Percentiles rank a stretch among this genome's conserved stretches.
These are phyloP conservation scores for Trypanosoma boissoni DNA, from an alignment of 208 protist genomes.

Conservation along the genomic window DNA sequence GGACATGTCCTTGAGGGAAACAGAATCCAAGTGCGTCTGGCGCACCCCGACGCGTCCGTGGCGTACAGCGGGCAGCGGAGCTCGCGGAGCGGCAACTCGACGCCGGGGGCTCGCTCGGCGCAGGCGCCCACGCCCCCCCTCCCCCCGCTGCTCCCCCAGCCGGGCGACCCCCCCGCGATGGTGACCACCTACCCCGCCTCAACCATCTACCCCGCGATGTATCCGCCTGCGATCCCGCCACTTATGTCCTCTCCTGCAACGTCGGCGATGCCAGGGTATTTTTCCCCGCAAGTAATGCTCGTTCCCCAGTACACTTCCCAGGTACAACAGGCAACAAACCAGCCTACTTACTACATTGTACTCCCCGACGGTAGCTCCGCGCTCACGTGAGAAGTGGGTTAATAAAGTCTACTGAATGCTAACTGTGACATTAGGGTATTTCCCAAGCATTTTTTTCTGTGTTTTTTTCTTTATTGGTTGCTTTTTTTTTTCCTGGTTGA, in stretches of 20 bases:
- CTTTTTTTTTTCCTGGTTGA: conserved; percentile 10
- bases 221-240: conserved; percentile 3
- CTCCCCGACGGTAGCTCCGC: conserved; percentile 25
- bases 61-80: conserved; percentile 15
- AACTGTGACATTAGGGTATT: too few relatives aligned
- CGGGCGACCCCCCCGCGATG: conserved; percentile 10
- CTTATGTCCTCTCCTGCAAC: background rate
- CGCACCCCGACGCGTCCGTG: conserved; percentile 45
- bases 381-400: conserved; percentile 1
- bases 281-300: conserved; percentile 19
- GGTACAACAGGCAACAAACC: conserved; percentile 3
- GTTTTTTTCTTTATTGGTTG: conserved; percentile 17
- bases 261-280: background rate
- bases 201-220: conserved; percentile 9
- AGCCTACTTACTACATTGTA: conserved; percentile 33
- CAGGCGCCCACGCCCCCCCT: conserved; percentile 6
- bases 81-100: conserved; percentile 6
- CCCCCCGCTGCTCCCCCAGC: background rate
- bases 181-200: conserved; percentile 1
- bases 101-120: conserved; percentile 4
- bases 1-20: conserved; percentile 41
- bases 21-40: conserved; percentile 70
- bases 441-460: background rate
- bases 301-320: conserved; percentile 14
- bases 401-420: background rate